Conservation (phyloP, 2,329 filamentous ascomycete species). For the Didymella segeticola region DNA sequence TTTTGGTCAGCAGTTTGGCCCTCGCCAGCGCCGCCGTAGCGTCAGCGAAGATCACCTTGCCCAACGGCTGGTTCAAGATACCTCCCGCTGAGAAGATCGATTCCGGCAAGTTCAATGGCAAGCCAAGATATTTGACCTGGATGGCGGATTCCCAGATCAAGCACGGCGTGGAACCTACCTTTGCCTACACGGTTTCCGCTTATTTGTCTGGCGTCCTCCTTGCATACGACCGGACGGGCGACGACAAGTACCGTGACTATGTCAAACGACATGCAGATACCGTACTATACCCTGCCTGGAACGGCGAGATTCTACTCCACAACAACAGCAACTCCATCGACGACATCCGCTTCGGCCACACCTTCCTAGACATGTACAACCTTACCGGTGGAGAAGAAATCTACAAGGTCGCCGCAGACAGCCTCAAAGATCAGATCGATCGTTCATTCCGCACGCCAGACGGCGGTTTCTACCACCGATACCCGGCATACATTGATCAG, state of each 20-base stretch:
- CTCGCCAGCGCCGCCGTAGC: constrained; percentile 18
- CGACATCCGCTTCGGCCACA: constrained; percentile 59
- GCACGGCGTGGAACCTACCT: constrained; percentile 27
- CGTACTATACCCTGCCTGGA: constrained; percentile 48
- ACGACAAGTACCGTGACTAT: constrained; percentile 29
- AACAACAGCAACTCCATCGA: constrained; percentile 51
- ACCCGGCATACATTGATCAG: constrained; percentile 55
- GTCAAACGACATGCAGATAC: constrained; percentile 59
- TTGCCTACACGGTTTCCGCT: constrained; percentile 26
- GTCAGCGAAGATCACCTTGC: constrained; percentile 18
- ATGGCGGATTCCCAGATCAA: constrained; percentile 34
- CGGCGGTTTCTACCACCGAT: constrained; percentile 60
- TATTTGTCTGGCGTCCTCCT: constrained; percentile 24
- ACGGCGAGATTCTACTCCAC: constrained; percentile 22
- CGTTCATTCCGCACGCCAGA: constrained; percentile 55
- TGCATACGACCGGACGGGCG: constrained; percentile 26
- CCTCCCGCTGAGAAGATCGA: constrained; percentile 19
- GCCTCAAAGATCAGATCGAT: constrained; percentile 54
- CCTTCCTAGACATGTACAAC: constrained; percentile 51
- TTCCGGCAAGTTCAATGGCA: constrained; percentile 16
- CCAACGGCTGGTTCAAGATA: constrained; percentile 26
- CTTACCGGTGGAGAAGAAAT: constrained; percentile 45
- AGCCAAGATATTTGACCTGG: constrained; percentile 26
- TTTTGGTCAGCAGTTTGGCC: constrained; percentile 7
- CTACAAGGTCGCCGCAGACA: constrained; percentile 55